Percentiles rank a stretch among this genome's conserved stretches.
Evolutionary conservation across 2,329 filamentous ascomycete species (phyloP).

Genomic region (Chrysosporium keratinophilum): DNA sequence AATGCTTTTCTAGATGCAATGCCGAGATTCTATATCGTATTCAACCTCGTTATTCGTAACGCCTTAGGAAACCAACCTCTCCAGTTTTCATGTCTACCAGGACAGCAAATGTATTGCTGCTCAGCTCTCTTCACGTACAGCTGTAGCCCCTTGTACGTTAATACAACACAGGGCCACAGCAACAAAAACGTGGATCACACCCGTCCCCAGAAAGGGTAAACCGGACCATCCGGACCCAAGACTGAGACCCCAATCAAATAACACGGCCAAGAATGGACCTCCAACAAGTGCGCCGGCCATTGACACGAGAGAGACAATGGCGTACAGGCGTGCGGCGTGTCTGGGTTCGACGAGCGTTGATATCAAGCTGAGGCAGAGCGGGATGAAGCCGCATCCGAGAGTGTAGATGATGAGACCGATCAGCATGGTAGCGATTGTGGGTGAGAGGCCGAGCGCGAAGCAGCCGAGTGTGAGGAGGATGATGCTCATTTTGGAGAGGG

Average conservation of each 20-base stretch:
- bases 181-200: slow-evolving; percentile 23
- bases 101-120: background rate
- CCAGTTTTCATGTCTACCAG: background rate
- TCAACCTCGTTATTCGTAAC: background rate
- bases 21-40: background rate
- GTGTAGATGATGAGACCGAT: slow-evolving; percentile 40
- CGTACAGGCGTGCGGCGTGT: slow-evolving; percentile 41
- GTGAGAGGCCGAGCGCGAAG: slow-evolving; percentile 39
- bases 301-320: slow-evolving; percentile 41
- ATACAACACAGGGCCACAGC: slow-evolving; percentile 12
- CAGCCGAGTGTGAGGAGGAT: slow-evolving; percentile 37
- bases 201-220: slow-evolving; percentile 38
- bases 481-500: slow-evolving; percentile 38
- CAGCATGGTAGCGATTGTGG: slow-evolving; percentile 34
- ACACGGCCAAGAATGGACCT: slow-evolving; percentile 37
- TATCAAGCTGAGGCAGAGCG: slow-evolving; percentile 39
- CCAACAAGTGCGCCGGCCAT: slow-evolving; percentile 40
- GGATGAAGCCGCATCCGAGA: slow-evolving; percentile 40
- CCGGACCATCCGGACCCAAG: slow-evolving; percentile 39
- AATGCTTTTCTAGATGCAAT: background rate
- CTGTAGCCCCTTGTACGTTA: slow-evolving; percentile 2
- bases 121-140: background rate
- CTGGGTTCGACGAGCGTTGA: slow-evolving; percentile 41
- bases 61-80: too few species aligned
- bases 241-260: slow-evolving; percentile 40